phyloP scores from a whole-genome alignment of 306 rosid genomes.

The Acacia confusa region DNA sequence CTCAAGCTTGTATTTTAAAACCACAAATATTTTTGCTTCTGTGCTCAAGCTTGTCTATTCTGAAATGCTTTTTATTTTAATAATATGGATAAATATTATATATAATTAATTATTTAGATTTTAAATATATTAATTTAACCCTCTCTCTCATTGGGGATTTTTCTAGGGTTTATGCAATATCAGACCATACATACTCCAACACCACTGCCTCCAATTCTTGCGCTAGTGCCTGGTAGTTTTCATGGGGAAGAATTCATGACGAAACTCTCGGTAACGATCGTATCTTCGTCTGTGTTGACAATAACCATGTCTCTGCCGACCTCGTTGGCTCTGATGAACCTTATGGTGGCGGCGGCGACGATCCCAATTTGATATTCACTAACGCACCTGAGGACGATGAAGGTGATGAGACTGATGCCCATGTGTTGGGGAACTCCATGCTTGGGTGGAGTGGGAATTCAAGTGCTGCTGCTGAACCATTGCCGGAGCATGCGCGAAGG shows the following conservation, averaged over 20 bases:
- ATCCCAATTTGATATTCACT: constrained; percentile 45
- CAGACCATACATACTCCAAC: background rate
- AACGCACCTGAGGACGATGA: constrained; percentile 61
- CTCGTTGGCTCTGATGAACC: constrained; percentile 31
- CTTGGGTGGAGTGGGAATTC: background rate
- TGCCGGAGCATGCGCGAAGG: constrained; percentile 64
- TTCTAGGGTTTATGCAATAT: background rate
- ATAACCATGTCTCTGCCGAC: constrained; percentile 43
- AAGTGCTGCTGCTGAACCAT: background rate
- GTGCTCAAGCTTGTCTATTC: too few relatives aligned
- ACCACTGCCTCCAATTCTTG: background rate
- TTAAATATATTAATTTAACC: too few relatives aligned
- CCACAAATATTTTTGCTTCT: too few relatives aligned
- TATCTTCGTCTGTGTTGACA: constrained; percentile 76
- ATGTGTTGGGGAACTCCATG: constrained; percentile 10
- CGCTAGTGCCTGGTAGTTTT: background rate
- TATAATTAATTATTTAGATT: too few relatives aligned
- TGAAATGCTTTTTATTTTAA: too few relatives aligned
- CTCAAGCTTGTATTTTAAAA: too few relatives aligned
- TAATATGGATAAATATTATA: too few relatives aligned
- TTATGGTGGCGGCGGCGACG: constrained; percentile 13
- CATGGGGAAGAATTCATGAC: constrained; percentile 40
- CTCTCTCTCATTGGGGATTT: background rate
- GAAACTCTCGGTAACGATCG: constrained; percentile 63
- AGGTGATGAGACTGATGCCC: constrained; percentile 23